Evolutionary conservation across 2,329 filamentous ascomycete species (phyloP).

Genomic region (Xylaria multiplex): DNA sequence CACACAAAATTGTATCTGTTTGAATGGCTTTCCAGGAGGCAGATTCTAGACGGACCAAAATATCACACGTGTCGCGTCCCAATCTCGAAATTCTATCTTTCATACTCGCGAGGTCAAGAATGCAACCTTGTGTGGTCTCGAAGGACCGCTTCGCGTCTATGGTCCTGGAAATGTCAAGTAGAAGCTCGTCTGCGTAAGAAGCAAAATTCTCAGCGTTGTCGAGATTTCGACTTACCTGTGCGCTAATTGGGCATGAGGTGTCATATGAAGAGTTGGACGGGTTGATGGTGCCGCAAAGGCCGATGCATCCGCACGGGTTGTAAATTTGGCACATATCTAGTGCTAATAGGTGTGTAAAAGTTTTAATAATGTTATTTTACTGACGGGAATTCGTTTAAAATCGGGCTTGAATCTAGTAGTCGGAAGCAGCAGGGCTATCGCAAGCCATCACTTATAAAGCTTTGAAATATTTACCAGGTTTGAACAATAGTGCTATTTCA

Average conservation of each 20-base stretch:
- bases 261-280: background rate
- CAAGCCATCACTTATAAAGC: background rate
- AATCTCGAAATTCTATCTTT: background rate
- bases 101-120: background rate
- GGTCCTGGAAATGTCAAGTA: background rate
- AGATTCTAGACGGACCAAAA: background rate
- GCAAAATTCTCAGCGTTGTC: background rate
- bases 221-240: background rate
- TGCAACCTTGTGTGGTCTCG: background rate
- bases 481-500: background rate
- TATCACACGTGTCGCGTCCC: background rate
- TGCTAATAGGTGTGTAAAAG: background rate
- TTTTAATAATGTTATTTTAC: too few species aligned
- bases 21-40: background rate
- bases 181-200: background rate
- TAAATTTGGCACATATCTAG: background rate
- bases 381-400: background rate
- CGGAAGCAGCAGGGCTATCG: background rate
- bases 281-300: background rate
- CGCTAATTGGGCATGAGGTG: background rate
- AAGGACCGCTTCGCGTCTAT: background rate
- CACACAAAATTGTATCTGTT: background rate
- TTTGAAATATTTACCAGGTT: background rate
- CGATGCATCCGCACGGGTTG: background rate
- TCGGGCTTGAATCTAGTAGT: background rate